Conservation (phyloP, 208 protist species). For the Leishmania turanica region DNA sequence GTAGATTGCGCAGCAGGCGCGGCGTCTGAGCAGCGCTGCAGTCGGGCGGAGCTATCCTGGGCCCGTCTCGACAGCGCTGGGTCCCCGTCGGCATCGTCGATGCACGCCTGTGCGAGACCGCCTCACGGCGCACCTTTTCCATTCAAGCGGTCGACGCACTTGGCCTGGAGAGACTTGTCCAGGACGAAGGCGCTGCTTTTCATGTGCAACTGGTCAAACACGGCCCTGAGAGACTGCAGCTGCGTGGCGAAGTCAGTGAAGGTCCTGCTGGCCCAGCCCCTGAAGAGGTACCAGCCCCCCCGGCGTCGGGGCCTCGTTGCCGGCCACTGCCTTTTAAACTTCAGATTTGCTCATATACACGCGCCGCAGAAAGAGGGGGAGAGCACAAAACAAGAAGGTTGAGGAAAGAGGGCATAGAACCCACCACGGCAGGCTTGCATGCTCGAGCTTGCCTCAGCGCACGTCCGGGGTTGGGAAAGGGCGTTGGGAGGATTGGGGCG, state of each 20-base stretch:
- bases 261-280: slow-evolving; percentile 58
- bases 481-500: no score
- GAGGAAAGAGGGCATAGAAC: background rate
- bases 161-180: slow-evolving; percentile 62
- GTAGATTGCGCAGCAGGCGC: background rate
- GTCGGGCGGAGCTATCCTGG: background rate
- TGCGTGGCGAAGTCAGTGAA: slow-evolving; percentile 43
- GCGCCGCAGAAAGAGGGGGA: background rate
- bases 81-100: background rate
- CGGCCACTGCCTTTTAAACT: slow-evolving; percentile 48
- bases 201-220: slow-evolving; percentile 45
- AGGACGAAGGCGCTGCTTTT: slow-evolving; percentile 41
- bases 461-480: background rate
- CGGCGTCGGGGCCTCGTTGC: slow-evolving; percentile 54
- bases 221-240: slow-evolving; percentile 42
- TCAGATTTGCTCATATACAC: slow-evolving; percentile 44
- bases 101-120: slow-evolving; percentile 34
- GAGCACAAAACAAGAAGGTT: no score
- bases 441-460: background rate
- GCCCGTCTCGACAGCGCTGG: background rate
- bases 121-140: slow-evolving; percentile 63
- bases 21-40: slow-evolving; percentile 12
- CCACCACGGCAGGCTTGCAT: background rate
- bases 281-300: slow-evolving; percentile 44
- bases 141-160: slow-evolving; percentile 61